Base-by-base conservation (phyloP, 2,329 filamentous ascomycete species). In the Verticillium zaregamsianum region DNA sequence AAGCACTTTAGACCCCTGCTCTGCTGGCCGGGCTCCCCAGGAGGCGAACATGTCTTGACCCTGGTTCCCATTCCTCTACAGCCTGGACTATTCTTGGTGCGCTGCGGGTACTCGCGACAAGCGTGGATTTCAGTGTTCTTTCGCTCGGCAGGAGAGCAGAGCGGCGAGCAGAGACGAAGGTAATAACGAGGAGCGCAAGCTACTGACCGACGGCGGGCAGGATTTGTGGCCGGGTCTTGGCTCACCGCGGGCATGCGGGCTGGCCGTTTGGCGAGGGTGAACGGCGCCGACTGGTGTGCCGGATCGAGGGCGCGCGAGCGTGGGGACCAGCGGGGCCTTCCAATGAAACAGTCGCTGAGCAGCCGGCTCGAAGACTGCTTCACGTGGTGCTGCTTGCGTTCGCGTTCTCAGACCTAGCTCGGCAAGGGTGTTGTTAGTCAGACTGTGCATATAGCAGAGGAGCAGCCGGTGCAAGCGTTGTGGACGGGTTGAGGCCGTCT, bases 1-100 rank as follows among this genome's bases (percentile, higher is more conserved):
- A 32, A 58, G 57, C 57, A 58, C 57, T 58, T 49, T 32, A 58
- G 39, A 58, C 31, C 57, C 57, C 37, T 58, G 57, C 14, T 4
- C 20, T 23, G n/a, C 17, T 11, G 8, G 11, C 33, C 33, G 2
- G 45, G 20, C 6, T 20, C 39, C 39, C 39, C 11, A 20, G 20
- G 23, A 14, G 20, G n/a, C 45, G 12, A 52, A 14, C 20, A 25
- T 20, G n/a, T 11, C 39, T 28, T 9, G 5, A 25, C 20, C n/a
- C 20, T 11, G 11, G n/a, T 20, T 20, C 20, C 20, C 45, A 12
- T 23, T 20, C 45, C n/a, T 20, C 6, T 1, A 6, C 20, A 20
- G n/a, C 23, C 7, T 40, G 37, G 14, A 3, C 6, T 40, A 40
- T 40, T 40, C 15, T 40, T 40, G 37, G 37, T 37, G 35, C 35